Evolutionary conservation across 345 rosid species (phyloP).

Genomic region (Aquilaria sinensis): DNA sequence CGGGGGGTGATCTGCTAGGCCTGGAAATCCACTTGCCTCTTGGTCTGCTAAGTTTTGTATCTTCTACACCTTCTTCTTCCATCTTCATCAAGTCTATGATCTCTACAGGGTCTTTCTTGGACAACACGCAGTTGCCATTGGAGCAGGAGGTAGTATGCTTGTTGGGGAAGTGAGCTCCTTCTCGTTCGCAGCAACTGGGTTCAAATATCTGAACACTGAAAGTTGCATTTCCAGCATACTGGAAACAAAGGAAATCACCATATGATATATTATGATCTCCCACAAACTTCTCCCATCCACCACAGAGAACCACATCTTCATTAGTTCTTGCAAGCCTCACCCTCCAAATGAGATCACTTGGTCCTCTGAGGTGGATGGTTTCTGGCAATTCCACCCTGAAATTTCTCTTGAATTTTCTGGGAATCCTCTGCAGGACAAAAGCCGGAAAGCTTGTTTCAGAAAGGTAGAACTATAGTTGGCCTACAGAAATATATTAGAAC

Average conservation of each 20-base stretch:
- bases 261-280: not conserved
- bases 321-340: not conserved
- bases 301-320: not conserved
- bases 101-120: not conserved
- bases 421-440: slow-evolving; percentile 5
- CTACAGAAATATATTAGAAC: too few species aligned
- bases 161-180: slow-evolving; percentile 4
- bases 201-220: slow-evolving; percentile 2
- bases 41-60: not conserved
- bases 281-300: slow-evolving; percentile 1
- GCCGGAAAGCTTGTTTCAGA: too few species aligned
- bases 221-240: not conserved
- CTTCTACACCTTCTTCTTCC: not conserved
- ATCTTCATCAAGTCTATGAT: not conserved
- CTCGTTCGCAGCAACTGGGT: not conserved
- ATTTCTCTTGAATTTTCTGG: not conserved
- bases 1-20: not conserved
- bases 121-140: not conserved
- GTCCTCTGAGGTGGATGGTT: slow-evolving; percentile 7
- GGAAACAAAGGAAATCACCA: slow-evolving; percentile 3
- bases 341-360: slow-evolving; percentile 8
- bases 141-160: not conserved
- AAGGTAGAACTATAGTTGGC: too few species aligned
- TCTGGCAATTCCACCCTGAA: slow-evolving; percentile 3
- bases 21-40: not conserved